A percentile compares a stretch with the other conserved stretches of the same genome.
Conservation (phyloP, 176 grass and related monocot genomes). For the Oryza australiensis region DNA sequence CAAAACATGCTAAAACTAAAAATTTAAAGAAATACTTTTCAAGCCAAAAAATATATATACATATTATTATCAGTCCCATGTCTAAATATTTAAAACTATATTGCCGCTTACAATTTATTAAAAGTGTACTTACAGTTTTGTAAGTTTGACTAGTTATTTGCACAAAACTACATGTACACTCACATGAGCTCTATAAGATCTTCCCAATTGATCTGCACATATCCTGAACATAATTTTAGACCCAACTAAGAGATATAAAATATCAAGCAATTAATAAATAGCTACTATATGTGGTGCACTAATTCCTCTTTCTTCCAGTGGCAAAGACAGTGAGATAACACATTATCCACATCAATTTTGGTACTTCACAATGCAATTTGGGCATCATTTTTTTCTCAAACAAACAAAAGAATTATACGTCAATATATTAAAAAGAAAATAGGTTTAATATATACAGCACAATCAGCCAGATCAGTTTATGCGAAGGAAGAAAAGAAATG, state of each 20-base stretch:
- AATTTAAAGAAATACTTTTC: neutral
- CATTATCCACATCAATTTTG: neutral
- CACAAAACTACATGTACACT: neutral
- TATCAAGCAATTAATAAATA: constrained; percentile 7
- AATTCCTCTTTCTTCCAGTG: constrained; percentile 15
- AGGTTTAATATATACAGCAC: too few species aligned
- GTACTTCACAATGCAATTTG: neutral
- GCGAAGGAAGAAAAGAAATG: too few species aligned
- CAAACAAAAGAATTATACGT: too few species aligned
- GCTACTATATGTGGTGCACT: constrained; percentile 1
- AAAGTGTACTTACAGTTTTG: too few species aligned
- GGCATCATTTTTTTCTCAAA: too few species aligned
- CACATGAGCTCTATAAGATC: constrained; percentile 3
- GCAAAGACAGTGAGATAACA: constrained; percentile 25
- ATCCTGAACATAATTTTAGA: constrained; percentile 12
- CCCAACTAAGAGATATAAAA: constrained; percentile 16
- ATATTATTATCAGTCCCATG: neutral
- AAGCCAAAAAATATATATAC: too few species aligned
- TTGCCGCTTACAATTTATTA: neutral
- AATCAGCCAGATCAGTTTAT: too few species aligned
- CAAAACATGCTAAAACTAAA: neutral
- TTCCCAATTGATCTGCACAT: constrained; percentile 4
- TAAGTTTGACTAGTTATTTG: neutral
- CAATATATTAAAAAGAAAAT: too few species aligned
- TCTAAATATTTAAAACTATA: neutral